phyloP scores from a whole-genome alignment of 1,139 yeast genomes.

The Geotrichum reessii region DNA sequence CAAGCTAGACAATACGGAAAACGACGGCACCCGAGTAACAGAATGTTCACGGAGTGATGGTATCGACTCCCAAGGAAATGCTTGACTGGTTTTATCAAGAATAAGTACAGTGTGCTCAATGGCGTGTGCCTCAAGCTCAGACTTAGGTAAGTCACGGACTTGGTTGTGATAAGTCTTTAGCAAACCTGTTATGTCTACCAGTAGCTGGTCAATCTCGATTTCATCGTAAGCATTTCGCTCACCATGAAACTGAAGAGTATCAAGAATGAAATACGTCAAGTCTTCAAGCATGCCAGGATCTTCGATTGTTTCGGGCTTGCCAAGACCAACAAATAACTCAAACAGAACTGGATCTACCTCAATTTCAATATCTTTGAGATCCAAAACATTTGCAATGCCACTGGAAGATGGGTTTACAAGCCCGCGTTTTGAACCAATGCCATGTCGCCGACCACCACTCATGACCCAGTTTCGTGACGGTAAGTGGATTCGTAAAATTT shows the following conservation, averaged over 20 bases:
- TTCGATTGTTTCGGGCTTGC: slow-evolving; percentile 34
- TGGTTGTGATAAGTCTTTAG: slow-evolving; percentile 34
- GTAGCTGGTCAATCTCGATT: slow-evolving; percentile 49
- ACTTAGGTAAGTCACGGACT: slow-evolving; percentile 12
- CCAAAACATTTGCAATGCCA: neutral
- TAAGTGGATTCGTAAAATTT: slow-evolving; percentile 33
- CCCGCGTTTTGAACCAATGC: slow-evolving; percentile 6
- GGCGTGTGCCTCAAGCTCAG: neutral
- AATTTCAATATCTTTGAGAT: slow-evolving; percentile 27
- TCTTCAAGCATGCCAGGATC: slow-evolving; percentile 52
- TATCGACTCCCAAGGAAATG: slow-evolving; percentile 86
- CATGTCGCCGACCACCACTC: slow-evolving; percentile 10
- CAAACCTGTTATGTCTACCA: slow-evolving; percentile 46
- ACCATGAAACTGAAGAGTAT: slow-evolving; percentile 57
- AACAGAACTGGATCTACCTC: slow-evolving; percentile 48
- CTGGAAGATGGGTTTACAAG: neutral
- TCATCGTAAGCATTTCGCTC: slow-evolving; percentile 60
- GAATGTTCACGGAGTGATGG: slow-evolving; percentile 50
- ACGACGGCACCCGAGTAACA: slow-evolving; percentile 71
- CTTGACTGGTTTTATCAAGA: slow-evolving; percentile 57
- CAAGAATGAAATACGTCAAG: slow-evolving; percentile 56
- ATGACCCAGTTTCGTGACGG: slow-evolving; percentile 31
- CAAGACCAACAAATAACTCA: slow-evolving; percentile 49
- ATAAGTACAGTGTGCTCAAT: slow-evolving; percentile 59
- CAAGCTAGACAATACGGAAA: slow-evolving; percentile 44